Conservation (phyloP, 345 rosid genomes). For the Eucalyptus sp. region DNA sequence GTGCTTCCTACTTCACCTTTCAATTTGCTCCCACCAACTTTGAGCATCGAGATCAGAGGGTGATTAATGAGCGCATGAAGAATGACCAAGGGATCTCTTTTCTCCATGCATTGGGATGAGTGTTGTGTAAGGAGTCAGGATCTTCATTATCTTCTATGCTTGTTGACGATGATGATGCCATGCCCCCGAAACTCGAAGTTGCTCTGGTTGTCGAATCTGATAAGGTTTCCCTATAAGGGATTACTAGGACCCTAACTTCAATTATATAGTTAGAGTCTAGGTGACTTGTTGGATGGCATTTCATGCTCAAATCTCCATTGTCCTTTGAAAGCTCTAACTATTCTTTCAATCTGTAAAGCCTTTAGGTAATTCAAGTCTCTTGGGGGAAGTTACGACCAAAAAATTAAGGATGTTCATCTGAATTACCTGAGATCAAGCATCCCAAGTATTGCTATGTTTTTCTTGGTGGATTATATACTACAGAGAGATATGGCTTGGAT, state of each 20-base stretch:
- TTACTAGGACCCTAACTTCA: background rate
- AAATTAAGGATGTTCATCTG: background rate
- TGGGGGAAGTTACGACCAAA: background rate
- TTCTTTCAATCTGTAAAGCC: background rate
- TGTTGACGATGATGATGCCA: background rate
- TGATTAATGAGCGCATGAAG: background rate
- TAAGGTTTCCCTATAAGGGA: background rate
- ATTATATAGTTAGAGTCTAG: background rate
- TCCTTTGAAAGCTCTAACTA: background rate
- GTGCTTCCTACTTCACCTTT: background rate
- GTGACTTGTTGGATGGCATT: background rate
- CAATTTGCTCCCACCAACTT: background rate
- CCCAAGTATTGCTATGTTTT: background rate
- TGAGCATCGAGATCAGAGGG: background rate
- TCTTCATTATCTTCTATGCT: background rate
- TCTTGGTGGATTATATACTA: background rate
- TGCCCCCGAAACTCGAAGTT: background rate
- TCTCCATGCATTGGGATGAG: background rate
- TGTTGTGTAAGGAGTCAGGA: too few species aligned
- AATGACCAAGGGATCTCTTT: background rate
- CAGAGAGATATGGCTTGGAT: background rate
- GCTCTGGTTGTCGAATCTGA: background rate
- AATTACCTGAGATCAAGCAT: background rate
- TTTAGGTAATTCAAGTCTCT: background rate
- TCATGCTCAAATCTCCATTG: background rate